These are phyloP conservation scores for Leccinum ochraceum DNA, from an alignment of 768 basidiomycete genomes.

Conservation along the genomic window DNA sequence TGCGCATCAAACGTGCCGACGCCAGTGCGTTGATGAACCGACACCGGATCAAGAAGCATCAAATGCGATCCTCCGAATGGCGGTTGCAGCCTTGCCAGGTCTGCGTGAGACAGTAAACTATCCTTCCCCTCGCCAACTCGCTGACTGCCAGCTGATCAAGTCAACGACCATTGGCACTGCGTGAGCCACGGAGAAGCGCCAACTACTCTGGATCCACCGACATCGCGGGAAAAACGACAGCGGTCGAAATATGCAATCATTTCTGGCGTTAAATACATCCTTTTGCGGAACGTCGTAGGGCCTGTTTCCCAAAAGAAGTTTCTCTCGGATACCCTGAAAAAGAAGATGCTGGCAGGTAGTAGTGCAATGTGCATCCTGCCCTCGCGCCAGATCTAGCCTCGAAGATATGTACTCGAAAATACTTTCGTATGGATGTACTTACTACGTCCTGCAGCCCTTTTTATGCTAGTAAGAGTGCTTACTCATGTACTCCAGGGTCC, in stretches of 20 bases:
- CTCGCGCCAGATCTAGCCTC: neutral
- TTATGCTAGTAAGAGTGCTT: neutral
- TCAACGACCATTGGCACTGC: neutral
- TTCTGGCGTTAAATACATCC: neutral
- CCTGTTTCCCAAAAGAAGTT: neutral
- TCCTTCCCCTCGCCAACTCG: neutral
- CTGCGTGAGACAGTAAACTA: neutral
- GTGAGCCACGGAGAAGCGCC: neutral
- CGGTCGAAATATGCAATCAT: neutral
- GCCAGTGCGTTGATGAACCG: neutral
- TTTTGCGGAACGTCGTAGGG: neutral
- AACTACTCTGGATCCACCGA: slow-evolving; percentile 3
- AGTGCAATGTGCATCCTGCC: neutral
- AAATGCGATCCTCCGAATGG: neutral
- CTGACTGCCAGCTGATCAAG: neutral
- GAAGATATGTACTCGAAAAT: neutral
- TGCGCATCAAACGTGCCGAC: neutral
- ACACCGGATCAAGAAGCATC: neutral
- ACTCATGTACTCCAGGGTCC: neutral
- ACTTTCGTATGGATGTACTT: neutral
- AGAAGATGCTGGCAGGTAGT: neutral
- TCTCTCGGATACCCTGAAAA: neutral
- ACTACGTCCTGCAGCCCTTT: neutral
- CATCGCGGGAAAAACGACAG: slow-evolving; percentile 5
- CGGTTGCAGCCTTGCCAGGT: neutral